These are phyloP conservation scores for Umbelopsis sp. DNA, from an alignment of 371 early-diverging fungal genomes.

Conservation along the genomic window DNA sequence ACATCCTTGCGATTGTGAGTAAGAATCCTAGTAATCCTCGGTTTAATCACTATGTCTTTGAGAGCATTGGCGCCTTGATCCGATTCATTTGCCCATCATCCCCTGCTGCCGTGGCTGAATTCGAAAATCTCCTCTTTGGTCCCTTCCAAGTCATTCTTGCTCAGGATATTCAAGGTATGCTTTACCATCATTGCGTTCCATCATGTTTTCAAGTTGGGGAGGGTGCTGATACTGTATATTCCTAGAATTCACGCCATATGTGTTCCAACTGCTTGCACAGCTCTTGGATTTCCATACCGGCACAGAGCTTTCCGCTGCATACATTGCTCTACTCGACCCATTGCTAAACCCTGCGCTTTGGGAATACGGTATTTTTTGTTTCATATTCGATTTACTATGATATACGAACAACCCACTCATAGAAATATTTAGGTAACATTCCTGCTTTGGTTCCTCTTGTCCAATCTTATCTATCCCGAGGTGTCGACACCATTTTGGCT, in stretches of 20 bases:
- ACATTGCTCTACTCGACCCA: constrained; percentile 73
- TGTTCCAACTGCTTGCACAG: constrained; percentile 93
- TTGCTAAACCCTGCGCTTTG: constrained; percentile 87
- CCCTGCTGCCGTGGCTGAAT: constrained; percentile 68
- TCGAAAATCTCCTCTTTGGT: constrained; percentile 74
- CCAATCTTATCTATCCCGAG: constrained; percentile 81
- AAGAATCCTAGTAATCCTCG: constrained; percentile 96
- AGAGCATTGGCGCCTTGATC: constrained; percentile 88
- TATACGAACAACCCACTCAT: too few relatives aligned
- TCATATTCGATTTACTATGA: too few relatives aligned
- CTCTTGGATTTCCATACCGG: constrained; percentile 78
- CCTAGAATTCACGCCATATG: constrained; percentile 92
- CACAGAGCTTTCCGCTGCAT: constrained; percentile 69
- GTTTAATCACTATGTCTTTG: constrained; percentile 97
- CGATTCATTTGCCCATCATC: constrained; percentile 65
- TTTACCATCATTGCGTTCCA: too few relatives aligned
- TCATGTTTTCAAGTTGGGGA: too few relatives aligned
- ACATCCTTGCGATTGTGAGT: constrained; percentile 82
- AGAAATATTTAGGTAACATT: constrained; percentile 68
- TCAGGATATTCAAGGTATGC: constrained; percentile 72
- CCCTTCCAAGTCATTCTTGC: constrained; percentile 93
- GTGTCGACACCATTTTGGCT: constrained; percentile 63
- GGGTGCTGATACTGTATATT: constrained; percentile 18
- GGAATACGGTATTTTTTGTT: constrained; percentile 66
- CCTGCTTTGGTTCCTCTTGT: constrained; percentile 92